phyloP scores from a whole-genome alignment of 306 rosid species.

The Trichosanthes truncata region DNA sequence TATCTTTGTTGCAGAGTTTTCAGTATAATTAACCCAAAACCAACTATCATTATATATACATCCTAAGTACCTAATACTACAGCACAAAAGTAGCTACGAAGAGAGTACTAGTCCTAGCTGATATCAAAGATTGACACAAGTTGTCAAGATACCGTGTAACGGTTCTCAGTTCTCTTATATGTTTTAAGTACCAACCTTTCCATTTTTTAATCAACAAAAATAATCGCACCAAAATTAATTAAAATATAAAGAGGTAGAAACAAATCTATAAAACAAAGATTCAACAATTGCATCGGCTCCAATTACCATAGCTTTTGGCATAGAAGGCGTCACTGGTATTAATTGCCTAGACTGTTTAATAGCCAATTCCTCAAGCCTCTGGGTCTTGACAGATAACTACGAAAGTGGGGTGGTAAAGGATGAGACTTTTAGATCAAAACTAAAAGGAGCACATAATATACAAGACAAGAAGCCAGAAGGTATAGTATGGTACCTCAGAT shows the following conservation, averaged over 20 bases:
- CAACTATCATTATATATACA: background rate
- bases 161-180: background rate
- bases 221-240: background rate
- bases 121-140: background rate
- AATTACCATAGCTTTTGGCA: constrained; percentile 81
- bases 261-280: constrained; percentile 5
- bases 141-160: background rate
- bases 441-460: background rate
- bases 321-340: constrained; percentile 86
- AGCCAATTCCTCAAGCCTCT: constrained; percentile 95
- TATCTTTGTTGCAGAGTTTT: background rate
- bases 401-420: background rate
- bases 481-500: constrained; percentile 17
- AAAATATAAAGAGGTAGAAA: background rate
- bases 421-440: constrained; percentile 10
- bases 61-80: background rate
- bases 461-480: constrained; percentile 1
- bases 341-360: constrained; percentile 91
- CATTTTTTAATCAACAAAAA: background rate
- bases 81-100: background rate
- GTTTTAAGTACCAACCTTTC: background rate
- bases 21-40: background rate
- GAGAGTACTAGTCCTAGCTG: background rate
- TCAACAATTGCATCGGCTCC: constrained; percentile 12
- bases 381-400: constrained; percentile 72